Evolutionary conservation across 2,329 filamentous ascomycete genomes (phyloP).

Genomic region (Hypoxylon sp.): DNA sequence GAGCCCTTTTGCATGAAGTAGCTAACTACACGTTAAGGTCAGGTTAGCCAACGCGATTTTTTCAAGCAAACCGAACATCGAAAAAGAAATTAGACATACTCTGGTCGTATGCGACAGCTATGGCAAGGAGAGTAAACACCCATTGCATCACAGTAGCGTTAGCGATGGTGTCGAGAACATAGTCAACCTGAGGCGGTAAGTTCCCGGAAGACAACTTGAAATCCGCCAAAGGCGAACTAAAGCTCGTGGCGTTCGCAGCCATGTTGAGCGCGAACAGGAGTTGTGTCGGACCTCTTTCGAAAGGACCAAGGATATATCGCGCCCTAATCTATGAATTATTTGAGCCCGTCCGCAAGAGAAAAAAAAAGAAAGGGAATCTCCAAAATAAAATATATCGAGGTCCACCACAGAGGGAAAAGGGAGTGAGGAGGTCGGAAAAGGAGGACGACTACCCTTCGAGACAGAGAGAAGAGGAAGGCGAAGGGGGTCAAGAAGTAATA

Average conservation of each 20-base stretch:
- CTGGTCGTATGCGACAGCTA: constrained; percentile 89
- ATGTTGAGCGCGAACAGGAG: constrained; percentile 54
- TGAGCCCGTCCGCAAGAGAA: constrained; percentile 8
- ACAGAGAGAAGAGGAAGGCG: constrained; percentile 22
- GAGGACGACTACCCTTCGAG: constrained; percentile 35
- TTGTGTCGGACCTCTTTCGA: constrained; percentile 1
- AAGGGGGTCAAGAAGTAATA: constrained; percentile 18
- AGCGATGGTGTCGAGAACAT: constrained; percentile 69
- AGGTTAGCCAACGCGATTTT: constrained; percentile 38
- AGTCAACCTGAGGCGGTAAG: constrained; percentile 70
- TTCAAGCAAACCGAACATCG: neutral
- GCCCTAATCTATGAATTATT: constrained; percentile 21
- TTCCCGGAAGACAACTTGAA: constrained; percentile 66
- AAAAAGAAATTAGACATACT: constrained; percentile 68
- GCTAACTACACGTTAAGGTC: constrained; percentile 68
- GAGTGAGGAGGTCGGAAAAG: constrained; percentile 6
- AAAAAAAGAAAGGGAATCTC: constrained; percentile 8
- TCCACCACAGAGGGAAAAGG: constrained; percentile 17
- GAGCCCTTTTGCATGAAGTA: constrained; percentile 82
- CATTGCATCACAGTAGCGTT: constrained; percentile 74
- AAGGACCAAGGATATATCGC: constrained; percentile 17
- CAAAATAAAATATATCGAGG: constrained; percentile 19
- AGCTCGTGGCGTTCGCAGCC: constrained; percentile 74
- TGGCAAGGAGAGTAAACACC: constrained; percentile 77
- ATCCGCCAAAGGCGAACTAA: constrained; percentile 78